A percentile compares a stretch with the other conserved stretches of the same genome.
phyloP scores from a whole-genome alignment of 495 filamentous ascomycete species.

The Annulohypoxylon nitens region DNA sequence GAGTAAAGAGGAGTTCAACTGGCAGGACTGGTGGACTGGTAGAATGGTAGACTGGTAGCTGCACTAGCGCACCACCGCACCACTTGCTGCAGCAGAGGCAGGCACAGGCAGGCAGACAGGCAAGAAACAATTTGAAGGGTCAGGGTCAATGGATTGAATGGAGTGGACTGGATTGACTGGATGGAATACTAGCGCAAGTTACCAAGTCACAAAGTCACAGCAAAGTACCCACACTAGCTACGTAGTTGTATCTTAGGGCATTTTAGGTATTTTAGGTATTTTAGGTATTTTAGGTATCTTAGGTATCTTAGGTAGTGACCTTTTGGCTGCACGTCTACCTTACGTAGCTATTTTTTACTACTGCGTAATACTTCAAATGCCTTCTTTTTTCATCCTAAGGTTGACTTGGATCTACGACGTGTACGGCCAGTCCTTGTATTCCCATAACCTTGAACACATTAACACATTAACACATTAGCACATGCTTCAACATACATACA shows the following conservation, averaged over 20 bases:
- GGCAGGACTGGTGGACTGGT: no score
- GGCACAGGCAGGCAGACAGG: constrained; percentile 4
- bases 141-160: neutral
- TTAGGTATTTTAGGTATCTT: constrained; percentile 27
- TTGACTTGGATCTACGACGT: constrained; percentile 22
- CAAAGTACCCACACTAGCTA: constrained; percentile 41
- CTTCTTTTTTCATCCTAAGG: neutral
- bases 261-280: neutral
- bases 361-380: no score
- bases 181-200: neutral
- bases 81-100: neutral
- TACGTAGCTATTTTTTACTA: constrained; percentile 21
- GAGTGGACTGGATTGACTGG: no score
- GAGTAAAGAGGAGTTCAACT: neutral
- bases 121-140: constrained; percentile 6
- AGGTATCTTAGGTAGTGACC: constrained; percentile 38
- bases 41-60: neutral
- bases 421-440: constrained; percentile 4
- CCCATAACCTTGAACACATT: neutral
- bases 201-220: constrained; percentile 34
- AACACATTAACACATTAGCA: neutral
- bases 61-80: neutral
- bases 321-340: constrained; percentile 48
- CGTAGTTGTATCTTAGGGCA: constrained; percentile 37
- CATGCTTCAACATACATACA: neutral